Evolutionary conservation across 169 alveolate genomes (phyloP).

Genomic region (Plasmodium chabaudi): DNA sequence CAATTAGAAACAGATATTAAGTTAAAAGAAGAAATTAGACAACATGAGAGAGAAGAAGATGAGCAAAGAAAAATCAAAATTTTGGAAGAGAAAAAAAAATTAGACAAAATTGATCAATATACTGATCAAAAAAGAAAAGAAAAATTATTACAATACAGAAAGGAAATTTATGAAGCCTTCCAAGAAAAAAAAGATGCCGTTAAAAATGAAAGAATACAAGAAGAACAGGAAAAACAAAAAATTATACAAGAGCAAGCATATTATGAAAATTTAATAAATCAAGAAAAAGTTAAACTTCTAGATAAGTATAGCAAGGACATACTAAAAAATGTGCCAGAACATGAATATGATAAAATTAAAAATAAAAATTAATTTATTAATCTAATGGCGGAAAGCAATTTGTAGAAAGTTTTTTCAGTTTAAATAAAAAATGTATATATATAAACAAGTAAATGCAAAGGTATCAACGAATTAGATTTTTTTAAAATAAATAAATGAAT

Average conservation of each 20-base stretch:
- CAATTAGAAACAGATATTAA: slow-evolving; percentile 53
- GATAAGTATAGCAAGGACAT: slow-evolving; percentile 61
- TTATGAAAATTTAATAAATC: slow-evolving; percentile 50
- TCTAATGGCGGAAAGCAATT: not conserved
- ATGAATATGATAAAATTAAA: slow-evolving; percentile 38
- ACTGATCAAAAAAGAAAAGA: slow-evolving; percentile 72
- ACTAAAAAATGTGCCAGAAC: slow-evolving; percentile 38
- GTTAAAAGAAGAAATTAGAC: slow-evolving; percentile 50
- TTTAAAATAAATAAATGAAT: no score
- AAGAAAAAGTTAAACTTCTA: slow-evolving; percentile 47
- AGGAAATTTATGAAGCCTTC: slow-evolving; percentile 63
- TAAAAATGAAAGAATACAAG: slow-evolving; percentile 59
- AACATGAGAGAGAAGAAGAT: slow-evolving; percentile 63
- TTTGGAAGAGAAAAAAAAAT: slow-evolving; percentile 69
- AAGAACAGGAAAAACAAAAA: slow-evolving; percentile 51
- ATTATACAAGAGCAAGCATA: slow-evolving; percentile 50
- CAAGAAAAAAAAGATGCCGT: slow-evolving; percentile 67
- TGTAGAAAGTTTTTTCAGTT: not conserved
- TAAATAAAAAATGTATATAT: no score
- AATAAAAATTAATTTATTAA: slow-evolving; percentile 34
- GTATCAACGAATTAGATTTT: no score
- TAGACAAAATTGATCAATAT: slow-evolving; percentile 70
- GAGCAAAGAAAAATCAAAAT: slow-evolving; percentile 67
- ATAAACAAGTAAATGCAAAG: no score
- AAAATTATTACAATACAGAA: slow-evolving; percentile 60